A percentile compares a stretch with the other conserved stretches of the same genome.
Evolutionary conservation across 2,329 filamentous ascomycete genomes (phyloP).

Genomic region (Fusarium sp.): DNA sequence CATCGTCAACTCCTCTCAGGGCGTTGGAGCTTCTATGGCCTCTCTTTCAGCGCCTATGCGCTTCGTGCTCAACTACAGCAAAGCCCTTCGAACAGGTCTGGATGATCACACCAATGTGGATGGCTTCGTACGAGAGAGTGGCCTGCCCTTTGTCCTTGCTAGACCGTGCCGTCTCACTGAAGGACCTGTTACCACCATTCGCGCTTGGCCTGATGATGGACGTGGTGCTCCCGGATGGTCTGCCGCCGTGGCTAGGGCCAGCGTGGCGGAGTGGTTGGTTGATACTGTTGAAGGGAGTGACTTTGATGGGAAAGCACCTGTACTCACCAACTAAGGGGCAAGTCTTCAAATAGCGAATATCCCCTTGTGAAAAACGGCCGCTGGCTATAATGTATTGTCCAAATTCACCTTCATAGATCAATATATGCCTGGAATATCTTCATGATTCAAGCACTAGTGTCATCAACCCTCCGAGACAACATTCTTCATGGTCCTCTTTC

Average conservation of each 20-base stretch:
- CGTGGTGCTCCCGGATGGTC: not conserved
- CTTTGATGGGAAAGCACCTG: not conserved
- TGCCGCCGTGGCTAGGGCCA: not conserved
- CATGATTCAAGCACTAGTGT: constrained; percentile 7
- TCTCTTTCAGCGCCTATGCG: constrained; percentile 57
- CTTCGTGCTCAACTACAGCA: constrained; percentile 56
- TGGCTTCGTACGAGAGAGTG: constrained; percentile 50
- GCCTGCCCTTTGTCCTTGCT: not conserved
- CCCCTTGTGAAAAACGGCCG: not conserved
- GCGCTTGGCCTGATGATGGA: not conserved
- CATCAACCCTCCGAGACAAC: not conserved
- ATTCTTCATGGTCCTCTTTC: constrained; percentile 5
- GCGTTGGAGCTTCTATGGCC: constrained; percentile 58
- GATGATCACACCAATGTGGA: constrained; percentile 63
- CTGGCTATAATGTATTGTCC: constrained; percentile 41
- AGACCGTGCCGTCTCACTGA: not conserved
- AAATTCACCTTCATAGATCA: constrained; percentile 49
- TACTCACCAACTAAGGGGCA: not conserved
- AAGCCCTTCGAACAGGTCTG: constrained; percentile 59
- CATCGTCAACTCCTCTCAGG: constrained; percentile 63
- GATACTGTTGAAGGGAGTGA: not conserved
- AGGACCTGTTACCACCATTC: not conserved
- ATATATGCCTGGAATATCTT: constrained; percentile 41
- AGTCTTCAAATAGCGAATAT: not conserved
- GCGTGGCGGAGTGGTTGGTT: not conserved